Evolutionary conservation across 306 rosid species (phyloP).

Genomic region (Quercus agrifolia): DNA sequence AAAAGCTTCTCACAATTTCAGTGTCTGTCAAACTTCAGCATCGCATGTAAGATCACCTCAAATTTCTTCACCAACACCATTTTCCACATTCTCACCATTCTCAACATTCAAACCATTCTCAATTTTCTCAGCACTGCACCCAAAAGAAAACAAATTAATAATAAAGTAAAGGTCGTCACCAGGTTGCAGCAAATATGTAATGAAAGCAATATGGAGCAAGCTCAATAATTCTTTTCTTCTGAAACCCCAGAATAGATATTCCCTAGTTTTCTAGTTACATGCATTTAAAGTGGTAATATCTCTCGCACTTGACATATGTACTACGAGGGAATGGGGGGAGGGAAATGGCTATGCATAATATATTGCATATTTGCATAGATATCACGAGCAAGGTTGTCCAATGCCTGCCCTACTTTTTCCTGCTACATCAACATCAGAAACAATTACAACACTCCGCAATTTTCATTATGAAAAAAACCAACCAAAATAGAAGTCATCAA

Average conservation of each 20-base stretch:
- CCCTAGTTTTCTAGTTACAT: background rate
- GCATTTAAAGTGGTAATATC: background rate
- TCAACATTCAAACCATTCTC: slow-evolving; percentile 35
- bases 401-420: background rate
- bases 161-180: background rate
- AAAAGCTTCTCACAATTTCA: slow-evolving; percentile 13
- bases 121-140: slow-evolving; percentile 67
- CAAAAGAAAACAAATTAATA: slow-evolving; percentile 10
- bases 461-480: background rate
- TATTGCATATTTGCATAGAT: background rate
- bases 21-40: slow-evolving; percentile 27
- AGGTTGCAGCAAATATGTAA: background rate
- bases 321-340: rapidly evolving
- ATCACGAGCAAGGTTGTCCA: background rate
- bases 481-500: background rate
- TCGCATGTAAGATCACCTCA: slow-evolving; percentile 30
- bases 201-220: background rate
- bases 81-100: slow-evolving; percentile 25
- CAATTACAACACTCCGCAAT: background rate
- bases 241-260: background rate
- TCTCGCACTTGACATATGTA: background rate
- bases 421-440: background rate
- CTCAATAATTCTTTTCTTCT: too few relatives aligned
- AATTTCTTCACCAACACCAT: slow-evolving; percentile 46
- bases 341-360: background rate